Evolutionary conservation across 129 eudicot genomes (phyloP).

Genomic region (Gnaphalium uliginosum): DNA sequence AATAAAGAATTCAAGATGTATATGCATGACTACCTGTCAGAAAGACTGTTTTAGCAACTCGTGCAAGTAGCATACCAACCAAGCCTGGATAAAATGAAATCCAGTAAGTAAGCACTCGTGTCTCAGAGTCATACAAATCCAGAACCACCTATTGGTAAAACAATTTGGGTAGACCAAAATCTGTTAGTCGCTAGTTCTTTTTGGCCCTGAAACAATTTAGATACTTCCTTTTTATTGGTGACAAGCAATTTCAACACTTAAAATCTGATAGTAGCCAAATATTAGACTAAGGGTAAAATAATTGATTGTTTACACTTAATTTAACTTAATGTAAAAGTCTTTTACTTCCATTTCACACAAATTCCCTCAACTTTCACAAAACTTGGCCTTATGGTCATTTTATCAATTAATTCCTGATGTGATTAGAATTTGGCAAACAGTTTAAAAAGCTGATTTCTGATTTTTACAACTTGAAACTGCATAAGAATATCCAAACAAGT

Average conservation of each 20-base stretch:
- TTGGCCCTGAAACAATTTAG: not conserved
- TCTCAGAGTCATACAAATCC: conserved; percentile 22
- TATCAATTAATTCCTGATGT: not conserved
- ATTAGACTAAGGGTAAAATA: not conserved
- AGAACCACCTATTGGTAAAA: not conserved
- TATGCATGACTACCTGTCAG: conserved; percentile 57
- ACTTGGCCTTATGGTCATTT: not conserved
- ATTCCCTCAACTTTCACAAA: not conserved
- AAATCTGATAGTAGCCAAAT: not conserved
- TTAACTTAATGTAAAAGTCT: no score
- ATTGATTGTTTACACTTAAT: no score
- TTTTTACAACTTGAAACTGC: not conserved
- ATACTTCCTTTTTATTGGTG: not conserved
- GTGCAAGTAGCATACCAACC: conserved; percentile 88
- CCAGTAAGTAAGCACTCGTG: conserved; percentile 8
- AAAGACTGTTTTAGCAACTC: conserved; percentile 71
- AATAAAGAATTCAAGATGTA: no score
- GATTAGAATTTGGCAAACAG: not conserved
- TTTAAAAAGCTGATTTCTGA: not conserved
- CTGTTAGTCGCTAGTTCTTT: not conserved
- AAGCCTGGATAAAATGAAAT: conserved; percentile 53
- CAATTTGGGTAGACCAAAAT: not conserved
- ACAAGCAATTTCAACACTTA: not conserved
- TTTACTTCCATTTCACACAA: no score
- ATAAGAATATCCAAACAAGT: conserved; percentile 9